A percentile compares a stretch with the other conserved stretches of the same genome.
These are phyloP conservation scores for Lipomyces orientalis DNA, from an alignment of 805 yeast genomes.

Conservation along the genomic window DNA sequence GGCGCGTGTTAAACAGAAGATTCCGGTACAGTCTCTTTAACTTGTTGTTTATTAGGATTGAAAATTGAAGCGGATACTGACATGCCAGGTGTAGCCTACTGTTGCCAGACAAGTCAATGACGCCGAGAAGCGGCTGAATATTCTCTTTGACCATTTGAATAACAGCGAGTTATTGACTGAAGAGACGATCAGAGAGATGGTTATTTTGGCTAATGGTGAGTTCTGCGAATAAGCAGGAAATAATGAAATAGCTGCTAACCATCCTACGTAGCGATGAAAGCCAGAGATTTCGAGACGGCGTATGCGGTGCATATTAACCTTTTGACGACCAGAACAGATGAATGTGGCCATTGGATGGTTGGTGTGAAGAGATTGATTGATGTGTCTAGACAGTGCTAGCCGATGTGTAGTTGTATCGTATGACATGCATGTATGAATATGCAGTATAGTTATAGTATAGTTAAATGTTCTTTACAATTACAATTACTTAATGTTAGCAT, in stretches of 20 bases:
- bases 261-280: constrained; percentile 51
- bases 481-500: background rate
- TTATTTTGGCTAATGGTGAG: constrained; percentile 50
- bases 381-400: constrained; percentile 56
- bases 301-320: constrained; percentile 56
- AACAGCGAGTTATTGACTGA: constrained; percentile 68
- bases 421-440: background rate
- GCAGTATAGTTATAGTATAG: background rate
- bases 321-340: constrained; percentile 66
- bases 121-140: constrained; percentile 78
- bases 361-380: constrained; percentile 88
- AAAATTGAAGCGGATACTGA: background rate
- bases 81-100: constrained; percentile 43
- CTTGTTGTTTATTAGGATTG: background rate
- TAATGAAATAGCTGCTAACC: background rate
- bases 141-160: constrained; percentile 78
- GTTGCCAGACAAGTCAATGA: constrained; percentile 76
- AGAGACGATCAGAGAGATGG: constrained; percentile 61
- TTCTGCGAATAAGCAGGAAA: background rate
- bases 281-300: constrained; percentile 66
- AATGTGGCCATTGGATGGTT: constrained; percentile 89
- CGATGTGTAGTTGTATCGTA: background rate
- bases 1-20: constrained; percentile 67
- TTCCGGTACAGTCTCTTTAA: constrained; percentile 57
- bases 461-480: background rate